Conservation (phyloP, 768 basidiomycete genomes). For the Calocybe indica region DNA sequence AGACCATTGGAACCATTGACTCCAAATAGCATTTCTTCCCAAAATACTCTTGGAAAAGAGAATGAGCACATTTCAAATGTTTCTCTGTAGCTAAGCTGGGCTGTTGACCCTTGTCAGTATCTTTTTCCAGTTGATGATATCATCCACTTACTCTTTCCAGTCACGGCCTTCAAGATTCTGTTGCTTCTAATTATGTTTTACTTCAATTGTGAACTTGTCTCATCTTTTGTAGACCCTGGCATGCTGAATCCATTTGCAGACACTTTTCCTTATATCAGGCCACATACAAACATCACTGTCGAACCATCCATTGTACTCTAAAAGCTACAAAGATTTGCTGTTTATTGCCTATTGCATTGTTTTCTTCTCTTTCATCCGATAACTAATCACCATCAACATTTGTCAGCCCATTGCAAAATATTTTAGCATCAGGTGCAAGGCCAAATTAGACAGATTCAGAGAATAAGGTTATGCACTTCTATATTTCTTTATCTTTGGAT, state of each 20-base stretch:
- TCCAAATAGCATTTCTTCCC: conserved; percentile 28
- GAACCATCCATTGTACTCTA: conserved; percentile 59
- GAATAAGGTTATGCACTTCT: conserved; percentile 87
- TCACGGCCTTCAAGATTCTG: conserved; percentile 61
- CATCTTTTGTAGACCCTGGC: conserved; percentile 36
- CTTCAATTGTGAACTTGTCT: conserved; percentile 53
- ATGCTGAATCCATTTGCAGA: conserved; percentile 67
- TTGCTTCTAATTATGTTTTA: conserved; percentile 55
- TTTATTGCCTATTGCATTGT: conserved; percentile 84
- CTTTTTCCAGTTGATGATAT: background rate
- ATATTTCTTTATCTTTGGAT: conserved; percentile 68
- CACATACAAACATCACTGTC: conserved; percentile 43
- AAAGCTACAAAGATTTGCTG: conserved; percentile 65
- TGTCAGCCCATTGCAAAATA: conserved; percentile 61
- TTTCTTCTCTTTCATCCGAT: conserved; percentile 85
- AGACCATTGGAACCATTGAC: conserved; percentile 37
- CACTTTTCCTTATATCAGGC: conserved; percentile 68
- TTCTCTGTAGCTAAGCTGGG: conserved; percentile 59
- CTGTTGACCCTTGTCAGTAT: conserved; percentile 64
- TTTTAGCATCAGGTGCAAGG: conserved; percentile 60
- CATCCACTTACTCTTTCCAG: conserved; percentile 25
- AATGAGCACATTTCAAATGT: conserved; percentile 11
- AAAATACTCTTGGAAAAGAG: conserved; percentile 13
- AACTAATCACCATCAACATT: conserved; percentile 61
- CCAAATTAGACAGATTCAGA: conserved; percentile 77